Evolutionary conservation across 768 basidiomycete genomes (phyloP), one percentile per base, ranked within the genome.

Genomic region (Tricholoma matsutake): DNA sequence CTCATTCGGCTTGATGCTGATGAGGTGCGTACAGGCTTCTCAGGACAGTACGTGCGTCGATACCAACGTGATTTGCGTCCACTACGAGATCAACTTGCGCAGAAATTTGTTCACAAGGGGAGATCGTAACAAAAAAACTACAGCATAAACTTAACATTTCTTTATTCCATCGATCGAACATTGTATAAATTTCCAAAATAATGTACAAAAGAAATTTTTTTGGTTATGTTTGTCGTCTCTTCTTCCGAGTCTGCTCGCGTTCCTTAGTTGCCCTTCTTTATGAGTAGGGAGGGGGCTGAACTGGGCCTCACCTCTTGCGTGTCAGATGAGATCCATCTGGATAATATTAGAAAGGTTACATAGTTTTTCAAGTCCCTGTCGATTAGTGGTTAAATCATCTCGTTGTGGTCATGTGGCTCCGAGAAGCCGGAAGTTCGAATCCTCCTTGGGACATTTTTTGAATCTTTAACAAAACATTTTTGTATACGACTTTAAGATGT

Each of bases 341-440:
- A 39, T 43, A 43, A 43, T 43, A 18, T 1, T 8, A 6, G 8
- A 7, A 6, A 43, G 41, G 2, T 37, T 37, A 1, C 35, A 9
- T 37, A 6, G n/a, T 20, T 20, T 43, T 11, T 0, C 35, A 49
- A 32, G 63, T 67, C 66, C 61, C 52, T 56, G 64, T 67, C 62
- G 66, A 61, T 61, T 65, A 67, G 66, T 60, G 64, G 66, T 67
- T 65, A 65, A 61, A 61, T 61, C 62, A 61, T 60, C 54, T 60
- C 62, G 57, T 67, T 65, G 66, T 67, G 64, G 66, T 43, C 32
- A 13, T 10, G 8, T 22, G 16, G 22, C 52, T 56, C 64, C 57
- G 64, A 60, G 54, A 58, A 65, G 61, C 61, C 57, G 61, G 61
- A 62, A 56, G 61, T 62, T 62, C 61, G 61, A 62, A 37, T 62